phyloP scores from a whole-genome alignment of 345 rosid species.

The Pistacia atlantica region DNA sequence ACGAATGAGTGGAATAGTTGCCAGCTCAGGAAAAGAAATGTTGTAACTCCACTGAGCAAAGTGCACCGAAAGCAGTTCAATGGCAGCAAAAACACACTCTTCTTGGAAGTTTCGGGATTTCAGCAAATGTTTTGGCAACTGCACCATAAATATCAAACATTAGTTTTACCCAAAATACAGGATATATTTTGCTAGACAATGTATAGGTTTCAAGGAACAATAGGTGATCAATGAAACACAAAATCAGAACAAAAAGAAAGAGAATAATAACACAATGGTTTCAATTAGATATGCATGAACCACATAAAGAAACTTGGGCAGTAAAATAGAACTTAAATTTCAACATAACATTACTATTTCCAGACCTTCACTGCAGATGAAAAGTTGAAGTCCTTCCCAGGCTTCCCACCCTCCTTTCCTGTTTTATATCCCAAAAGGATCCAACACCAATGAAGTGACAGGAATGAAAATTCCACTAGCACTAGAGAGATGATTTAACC shows the following conservation, averaged over 20 bases:
- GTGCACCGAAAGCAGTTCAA: slow-evolving; percentile 77
- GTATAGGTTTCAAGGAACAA: neutral
- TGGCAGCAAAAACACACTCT: slow-evolving; percentile 56
- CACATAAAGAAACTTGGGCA: neutral
- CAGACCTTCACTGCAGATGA: slow-evolving; percentile 72
- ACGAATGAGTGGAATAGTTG: slow-evolving; percentile 68
- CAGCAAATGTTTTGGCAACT: slow-evolving; percentile 92
- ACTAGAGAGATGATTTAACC: slow-evolving; percentile 78
- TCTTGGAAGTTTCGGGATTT: slow-evolving; percentile 84
- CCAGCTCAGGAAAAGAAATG: slow-evolving; percentile 91
- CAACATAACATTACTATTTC: slow-evolving; percentile 5
- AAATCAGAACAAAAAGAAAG: neutral
- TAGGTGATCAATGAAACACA: no score
- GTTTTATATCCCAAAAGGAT: slow-evolving; percentile 78
- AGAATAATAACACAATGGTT: neutral
- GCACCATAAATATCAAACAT: slow-evolving; percentile 25
- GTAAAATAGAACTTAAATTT: neutral
- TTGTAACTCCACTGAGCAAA: slow-evolving; percentile 88
- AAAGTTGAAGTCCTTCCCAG: slow-evolving; percentile 51
- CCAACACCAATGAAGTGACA: slow-evolving; percentile 62
- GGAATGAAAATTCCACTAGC: slow-evolving; percentile 80
- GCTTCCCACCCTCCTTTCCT: slow-evolving; percentile 58
- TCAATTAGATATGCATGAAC: neutral
- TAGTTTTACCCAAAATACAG: slow-evolving; percentile 7
- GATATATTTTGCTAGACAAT: slow-evolving; percentile 5